phyloP scores from a whole-genome alignment of 495 filamentous ascomycete species.

The Astrothelium macrocarpum region DNA sequence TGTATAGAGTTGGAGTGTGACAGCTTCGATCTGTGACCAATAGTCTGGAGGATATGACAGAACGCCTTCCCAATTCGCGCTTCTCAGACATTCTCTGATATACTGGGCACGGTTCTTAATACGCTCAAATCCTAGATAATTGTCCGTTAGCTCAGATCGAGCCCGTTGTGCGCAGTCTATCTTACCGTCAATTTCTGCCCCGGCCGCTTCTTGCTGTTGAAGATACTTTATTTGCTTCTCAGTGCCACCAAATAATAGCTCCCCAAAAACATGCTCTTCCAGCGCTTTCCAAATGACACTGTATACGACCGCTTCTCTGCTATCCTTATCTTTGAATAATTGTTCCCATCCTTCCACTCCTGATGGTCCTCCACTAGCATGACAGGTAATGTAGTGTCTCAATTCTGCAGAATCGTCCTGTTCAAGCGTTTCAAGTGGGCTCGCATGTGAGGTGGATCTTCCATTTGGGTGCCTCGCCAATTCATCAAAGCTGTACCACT shows the following conservation, averaged over 20 bases:
- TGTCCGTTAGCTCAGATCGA: neutral
- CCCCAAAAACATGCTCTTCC: conserved; percentile 15
- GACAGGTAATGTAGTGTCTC: conserved; percentile 7
- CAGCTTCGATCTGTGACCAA: neutral
- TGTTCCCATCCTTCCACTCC: conserved; percentile 9
- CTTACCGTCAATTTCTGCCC: conserved; percentile 10
- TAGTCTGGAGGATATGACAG: neutral
- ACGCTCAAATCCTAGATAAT: conserved; percentile 10
- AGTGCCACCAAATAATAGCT: conserved; percentile 11
- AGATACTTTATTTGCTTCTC: neutral
- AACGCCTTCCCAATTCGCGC: neutral
- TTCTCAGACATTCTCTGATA: neutral
- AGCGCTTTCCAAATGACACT: conserved; percentile 13
- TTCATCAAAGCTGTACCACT: neutral
- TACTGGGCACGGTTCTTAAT: conserved; percentile 2
- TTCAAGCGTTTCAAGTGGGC: neutral
- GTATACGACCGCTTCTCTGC: conserved; percentile 11
- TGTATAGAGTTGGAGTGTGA: neutral
- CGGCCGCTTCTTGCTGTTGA: neutral
- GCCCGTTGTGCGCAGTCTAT: neutral
- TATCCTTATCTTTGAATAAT: neutral
- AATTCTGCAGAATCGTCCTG: neutral
- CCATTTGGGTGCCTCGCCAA: neutral
- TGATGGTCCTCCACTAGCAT: conserved; percentile 11
- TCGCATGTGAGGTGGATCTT: neutral